phyloP scores from a whole-genome alignment of 805 yeast species.

The Candida schatavii region DNA sequence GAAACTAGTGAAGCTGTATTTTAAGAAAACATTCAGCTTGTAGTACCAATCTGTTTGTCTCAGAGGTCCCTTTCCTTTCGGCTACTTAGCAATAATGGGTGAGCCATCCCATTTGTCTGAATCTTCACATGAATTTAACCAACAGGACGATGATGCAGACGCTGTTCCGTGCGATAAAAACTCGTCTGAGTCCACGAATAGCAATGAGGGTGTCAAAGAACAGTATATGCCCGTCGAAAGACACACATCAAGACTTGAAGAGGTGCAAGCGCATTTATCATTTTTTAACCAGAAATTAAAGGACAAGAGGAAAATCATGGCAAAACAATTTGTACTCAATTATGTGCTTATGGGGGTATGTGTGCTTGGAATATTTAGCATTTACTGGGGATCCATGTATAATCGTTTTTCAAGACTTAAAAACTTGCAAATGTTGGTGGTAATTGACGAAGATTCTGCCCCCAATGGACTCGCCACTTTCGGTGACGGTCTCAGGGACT shows the following conservation, averaged over 20 bases:
- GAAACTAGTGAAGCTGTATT: too few species aligned
- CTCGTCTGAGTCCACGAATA: too few species aligned
- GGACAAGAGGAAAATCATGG: constrained; percentile 17
- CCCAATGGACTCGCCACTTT: constrained; percentile 36
- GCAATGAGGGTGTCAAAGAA: too few species aligned
- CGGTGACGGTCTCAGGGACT: constrained; percentile 46
- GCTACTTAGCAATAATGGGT: too few species aligned
- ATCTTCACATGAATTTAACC: too few species aligned
- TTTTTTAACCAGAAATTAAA: constrained; percentile 28
- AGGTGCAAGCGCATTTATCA: constrained; percentile 26
- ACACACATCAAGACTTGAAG: constrained; percentile 15
- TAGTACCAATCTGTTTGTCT: too few species aligned
- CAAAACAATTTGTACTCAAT: constrained; percentile 15
- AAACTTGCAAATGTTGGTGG: constrained; percentile 37
- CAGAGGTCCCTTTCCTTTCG: too few species aligned
- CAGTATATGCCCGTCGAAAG: neutral
- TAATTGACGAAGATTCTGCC: constrained; percentile 20
- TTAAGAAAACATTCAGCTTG: too few species aligned
- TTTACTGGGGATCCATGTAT: constrained; percentile 42
- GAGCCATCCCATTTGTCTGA: too few species aligned
- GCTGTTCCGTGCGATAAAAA: too few species aligned
- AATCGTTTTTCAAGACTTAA: constrained; percentile 24
- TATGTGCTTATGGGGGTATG: constrained; percentile 32
- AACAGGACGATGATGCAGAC: too few species aligned
- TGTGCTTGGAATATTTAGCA: constrained; percentile 35